Percentiles rank a stretch among this genome's conserved stretches.
Evolutionary conservation across 2,329 filamentous ascomycete genomes (phyloP).

Genomic region (Verticillium longisporum): DNA sequence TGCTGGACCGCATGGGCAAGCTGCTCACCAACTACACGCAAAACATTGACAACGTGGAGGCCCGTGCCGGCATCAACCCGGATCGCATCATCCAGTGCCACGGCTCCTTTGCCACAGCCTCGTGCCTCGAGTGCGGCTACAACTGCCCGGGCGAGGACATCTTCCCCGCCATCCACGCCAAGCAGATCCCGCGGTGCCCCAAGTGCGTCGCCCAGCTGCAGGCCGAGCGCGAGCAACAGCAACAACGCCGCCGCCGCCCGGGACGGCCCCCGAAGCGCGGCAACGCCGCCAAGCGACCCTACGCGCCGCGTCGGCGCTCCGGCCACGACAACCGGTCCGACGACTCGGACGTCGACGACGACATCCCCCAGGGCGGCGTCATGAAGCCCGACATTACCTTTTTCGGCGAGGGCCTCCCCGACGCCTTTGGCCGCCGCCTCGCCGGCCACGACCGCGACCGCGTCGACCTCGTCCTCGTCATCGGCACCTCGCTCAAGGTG

Average conservation of each 20-base stretch:
- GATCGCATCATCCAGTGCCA: slow-evolving; percentile 93
- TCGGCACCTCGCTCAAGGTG: slow-evolving; percentile 93
- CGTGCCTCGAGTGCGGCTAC: slow-evolving; percentile 75
- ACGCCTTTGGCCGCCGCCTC: slow-evolving; percentile 73
- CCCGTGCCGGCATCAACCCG: slow-evolving; percentile 71
- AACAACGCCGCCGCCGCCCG: not conserved
- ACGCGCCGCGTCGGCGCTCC: slow-evolving; percentile 22
- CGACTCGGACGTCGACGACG: slow-evolving; percentile 39
- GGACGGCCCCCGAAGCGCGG: slow-evolving; percentile 24
- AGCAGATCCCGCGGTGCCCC: slow-evolving; percentile 71
- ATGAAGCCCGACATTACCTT: slow-evolving; percentile 99
- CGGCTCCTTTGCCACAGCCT: slow-evolving; percentile 89
- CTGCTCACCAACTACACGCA: slow-evolving; percentile 96
- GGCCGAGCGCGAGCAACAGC: slow-evolving; percentile 21
- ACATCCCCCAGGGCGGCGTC: slow-evolving; percentile 62
- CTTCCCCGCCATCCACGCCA: slow-evolving; percentile 70
- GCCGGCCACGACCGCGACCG: slow-evolving; percentile 72
- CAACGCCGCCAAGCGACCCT: slow-evolving; percentile 7
- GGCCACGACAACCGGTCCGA: slow-evolving; percentile 26
- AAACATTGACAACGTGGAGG: slow-evolving; percentile 96
- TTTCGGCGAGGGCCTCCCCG: slow-evolving; percentile 85
- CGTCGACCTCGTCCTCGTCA: slow-evolving; percentile 88
- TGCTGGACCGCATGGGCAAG: slow-evolving; percentile 82
- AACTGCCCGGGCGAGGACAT: slow-evolving; percentile 70
- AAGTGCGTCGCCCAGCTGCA: slow-evolving; percentile 55